Percentiles rank a stretch among this genome's conserved stretches.
Conservation (phyloP, 2,329 filamentous ascomycete genomes). For the Alternaria arbusti region DNA sequence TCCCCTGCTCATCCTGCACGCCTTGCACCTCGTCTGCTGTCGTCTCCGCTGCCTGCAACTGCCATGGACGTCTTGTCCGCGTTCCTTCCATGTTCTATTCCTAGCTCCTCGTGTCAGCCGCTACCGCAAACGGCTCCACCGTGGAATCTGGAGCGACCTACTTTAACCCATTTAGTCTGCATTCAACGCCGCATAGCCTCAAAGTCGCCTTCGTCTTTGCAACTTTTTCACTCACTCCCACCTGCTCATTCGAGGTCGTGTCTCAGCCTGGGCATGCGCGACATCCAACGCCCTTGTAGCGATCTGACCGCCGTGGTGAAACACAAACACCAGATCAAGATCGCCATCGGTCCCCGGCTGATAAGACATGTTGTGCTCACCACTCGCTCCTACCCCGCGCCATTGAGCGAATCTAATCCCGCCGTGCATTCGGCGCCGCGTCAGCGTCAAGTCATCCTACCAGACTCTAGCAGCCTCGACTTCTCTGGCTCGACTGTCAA, state of each 20-base stretch:
- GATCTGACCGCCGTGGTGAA: conserved; percentile 7
- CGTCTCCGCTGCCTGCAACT: background rate
- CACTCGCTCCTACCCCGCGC: conserved; percentile 7
- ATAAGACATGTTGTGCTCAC: conserved; percentile 4
- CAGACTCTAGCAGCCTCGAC: background rate
- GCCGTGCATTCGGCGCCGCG: conserved; percentile 3
- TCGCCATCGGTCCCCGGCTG: conserved; percentile 2
- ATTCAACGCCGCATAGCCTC: background rate
- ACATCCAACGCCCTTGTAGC: conserved; percentile 1
- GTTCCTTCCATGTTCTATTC: background rate
- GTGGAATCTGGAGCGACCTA: conserved; percentile 2
- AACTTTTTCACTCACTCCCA: background rate
- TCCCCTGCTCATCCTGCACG: background rate
- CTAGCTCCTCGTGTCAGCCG: conserved; percentile 5
- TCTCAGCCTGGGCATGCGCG: conserved; percentile 3
- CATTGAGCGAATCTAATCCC: background rate
- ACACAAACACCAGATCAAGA: conserved; percentile 5
- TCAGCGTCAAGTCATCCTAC: conserved; percentile 4
- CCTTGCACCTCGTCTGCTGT: background rate
- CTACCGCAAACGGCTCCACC: conserved; percentile 9
- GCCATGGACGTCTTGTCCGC: background rate
- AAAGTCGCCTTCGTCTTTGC: background rate
- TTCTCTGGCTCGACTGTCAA: background rate
- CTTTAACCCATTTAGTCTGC: conserved; percentile 4
- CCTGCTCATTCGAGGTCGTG: background rate